Base-by-base conservation (phyloP, 805 yeast genomes). In the Kluyveromyces starmeri region DNA sequence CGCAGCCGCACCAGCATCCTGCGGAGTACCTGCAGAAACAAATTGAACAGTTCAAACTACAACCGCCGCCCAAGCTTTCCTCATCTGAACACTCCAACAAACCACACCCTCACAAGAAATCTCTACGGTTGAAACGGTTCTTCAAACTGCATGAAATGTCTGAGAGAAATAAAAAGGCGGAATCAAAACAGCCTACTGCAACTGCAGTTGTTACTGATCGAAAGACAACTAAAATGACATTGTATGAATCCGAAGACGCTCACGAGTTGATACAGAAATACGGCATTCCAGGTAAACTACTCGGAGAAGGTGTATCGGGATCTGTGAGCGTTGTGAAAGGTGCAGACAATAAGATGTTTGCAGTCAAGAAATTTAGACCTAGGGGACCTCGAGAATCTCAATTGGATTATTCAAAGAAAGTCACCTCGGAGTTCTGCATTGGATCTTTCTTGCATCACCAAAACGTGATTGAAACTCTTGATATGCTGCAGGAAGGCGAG, bases 271-370 rank as follows among this genome's bases (percentile, higher is more conserved):
- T 73, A 37, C 68, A 74, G 35, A 78, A 80, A 47, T 85, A 84
- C 57, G 92, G 94, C 26, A 67, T 75, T 16, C 71, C 78, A 2
- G 94, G 94, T 9, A 70, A 71, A 42, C 64, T 79, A 15, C 64
- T 85, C 32, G 97, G 97, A 15, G 76, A 88, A 38, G 97, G 97
- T 10, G 96, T 96, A 1, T 88, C 94, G 16, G 96, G 97, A 2
- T 79, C 92, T 1, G 97, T 88, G n/a, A 71, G 81, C 27, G 68
- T 84, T 35, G 80, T 86, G 39, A 73, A 74, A 39, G 70, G 81
- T 34, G 55, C 70, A 0, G 78, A 77, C 43, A 70, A 73, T 16
- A 68, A 72, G 40, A 55, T 83, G 4, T 85, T 73, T 59, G 97
- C 97, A 0, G 83, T 89, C 35, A 88, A 88, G 61, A 82, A 83